These are phyloP conservation scores for Ganoderma resinaceum DNA, from an alignment of 1,284 basidiomycete species.

Conservation along the genomic window DNA sequence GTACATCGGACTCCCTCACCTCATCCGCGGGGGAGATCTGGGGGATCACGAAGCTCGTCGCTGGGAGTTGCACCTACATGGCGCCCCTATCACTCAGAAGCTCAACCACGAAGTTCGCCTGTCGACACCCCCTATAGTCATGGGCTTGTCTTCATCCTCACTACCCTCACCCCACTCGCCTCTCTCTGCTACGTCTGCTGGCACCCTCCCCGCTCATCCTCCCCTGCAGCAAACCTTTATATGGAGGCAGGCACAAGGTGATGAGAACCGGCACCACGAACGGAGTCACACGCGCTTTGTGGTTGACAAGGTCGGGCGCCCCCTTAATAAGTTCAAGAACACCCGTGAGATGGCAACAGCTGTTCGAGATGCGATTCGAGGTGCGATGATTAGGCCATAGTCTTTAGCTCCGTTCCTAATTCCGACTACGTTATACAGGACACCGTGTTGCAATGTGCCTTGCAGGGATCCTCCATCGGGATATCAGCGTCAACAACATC, in stretches of 20 bases:
- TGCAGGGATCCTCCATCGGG: constrained; percentile 21
- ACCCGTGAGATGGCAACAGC: constrained; percentile 18
- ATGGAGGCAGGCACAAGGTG: not conserved
- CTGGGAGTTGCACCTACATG: constrained; percentile 4
- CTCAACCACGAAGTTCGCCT: not conserved
- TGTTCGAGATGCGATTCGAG: constrained; percentile 22
- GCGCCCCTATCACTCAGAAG: not conserved
- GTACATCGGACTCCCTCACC: constrained; percentile 2
- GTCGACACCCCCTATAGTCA: not conserved
- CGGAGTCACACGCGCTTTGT: constrained; percentile 30
- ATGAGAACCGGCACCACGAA: constrained; percentile 11
- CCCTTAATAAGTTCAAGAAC: constrained; percentile 17
- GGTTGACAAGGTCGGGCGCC: constrained; percentile 19
- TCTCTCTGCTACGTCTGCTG: not conserved
- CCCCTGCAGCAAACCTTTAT: constrained; percentile 23
- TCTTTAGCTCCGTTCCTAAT: not conserved
- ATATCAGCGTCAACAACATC: constrained; percentile 25
- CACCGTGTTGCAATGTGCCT: constrained; percentile 9
- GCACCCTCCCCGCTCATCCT: not conserved
- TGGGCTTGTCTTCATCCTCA: not conserved
- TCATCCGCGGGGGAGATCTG: constrained; percentile 16
- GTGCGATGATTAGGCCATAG: constrained; percentile 1
- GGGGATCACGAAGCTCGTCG: constrained; percentile 14
- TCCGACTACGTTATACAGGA: not conserved
- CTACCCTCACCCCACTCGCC: not conserved